Evolutionary conservation across 441 rosid species (phyloP).

Genomic region (Gossypium lobatum): DNA sequence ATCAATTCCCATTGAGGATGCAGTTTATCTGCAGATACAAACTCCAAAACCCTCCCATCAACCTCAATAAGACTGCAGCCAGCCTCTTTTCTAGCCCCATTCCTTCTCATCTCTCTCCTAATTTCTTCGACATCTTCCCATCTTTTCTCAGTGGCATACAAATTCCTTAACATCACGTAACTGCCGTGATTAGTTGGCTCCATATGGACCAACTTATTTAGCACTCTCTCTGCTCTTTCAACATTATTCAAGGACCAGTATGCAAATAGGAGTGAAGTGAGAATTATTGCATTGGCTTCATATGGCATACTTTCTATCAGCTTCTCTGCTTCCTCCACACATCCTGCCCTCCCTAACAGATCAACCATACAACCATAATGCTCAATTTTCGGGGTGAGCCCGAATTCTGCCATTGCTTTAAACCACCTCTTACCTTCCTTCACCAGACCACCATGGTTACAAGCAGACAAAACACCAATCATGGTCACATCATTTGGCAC

Average conservation of each 20-base stretch:
- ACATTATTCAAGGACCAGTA: conserved; percentile 41
- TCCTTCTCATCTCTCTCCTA: conserved; percentile 39
- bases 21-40: conserved; percentile 40
- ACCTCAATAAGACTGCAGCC: conserved; percentile 52
- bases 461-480: conserved; percentile 49
- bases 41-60: conserved; percentile 35
- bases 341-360: conserved; percentile 47
- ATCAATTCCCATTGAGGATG: conserved; percentile 24
- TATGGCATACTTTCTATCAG: conserved; percentile 45
- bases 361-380: conserved; percentile 58
- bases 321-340: conserved; percentile 39
- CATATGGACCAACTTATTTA: conserved; percentile 23
- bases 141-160: conserved; percentile 43
- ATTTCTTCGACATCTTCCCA: conserved; percentile 43
- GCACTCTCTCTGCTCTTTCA: conserved; percentile 34
- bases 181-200: conserved; percentile 46
- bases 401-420: conserved; percentile 32
- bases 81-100: conserved; percentile 40
- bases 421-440: conserved; percentile 53
- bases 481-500: conserved; percentile 50
- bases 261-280: conserved; percentile 49
- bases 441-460: conserved; percentile 51
- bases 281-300: conserved; percentile 37
- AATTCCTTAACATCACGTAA: conserved; percentile 41
- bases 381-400: conserved; percentile 36